Percentiles rank a stretch among this genome's conserved stretches.
phyloP scores from a whole-genome alignment of 169 alveolate species.

The Eimeria necatrix region DNA sequence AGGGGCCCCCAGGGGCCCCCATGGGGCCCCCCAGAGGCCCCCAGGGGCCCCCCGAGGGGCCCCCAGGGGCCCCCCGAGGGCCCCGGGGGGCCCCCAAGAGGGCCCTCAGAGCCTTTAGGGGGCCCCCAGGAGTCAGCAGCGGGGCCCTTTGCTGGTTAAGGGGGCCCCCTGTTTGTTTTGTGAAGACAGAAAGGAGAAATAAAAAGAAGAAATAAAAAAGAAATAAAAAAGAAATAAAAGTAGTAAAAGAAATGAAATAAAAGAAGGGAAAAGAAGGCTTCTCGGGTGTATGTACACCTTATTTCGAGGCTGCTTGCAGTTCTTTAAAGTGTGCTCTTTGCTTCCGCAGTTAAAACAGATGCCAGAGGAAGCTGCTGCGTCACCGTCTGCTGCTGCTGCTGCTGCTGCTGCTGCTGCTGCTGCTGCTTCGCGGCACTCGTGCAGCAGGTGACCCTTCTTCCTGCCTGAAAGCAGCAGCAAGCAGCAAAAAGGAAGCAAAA shows the following conservation, averaged over 20 bases:
- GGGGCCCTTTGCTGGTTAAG: neutral
- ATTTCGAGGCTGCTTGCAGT: slow-evolving; percentile 79
- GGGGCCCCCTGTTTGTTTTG: neutral
- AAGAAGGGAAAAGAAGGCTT: too few relatives aligned
- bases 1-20: neutral
- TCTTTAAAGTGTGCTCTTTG: slow-evolving; percentile 81
- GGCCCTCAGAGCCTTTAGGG: neutral
- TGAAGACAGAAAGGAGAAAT: neutral
- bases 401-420: neutral
- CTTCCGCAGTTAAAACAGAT: slow-evolving; percentile 85
- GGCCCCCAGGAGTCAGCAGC: neutral
- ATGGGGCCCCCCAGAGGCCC: neutral
- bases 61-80: neutral
- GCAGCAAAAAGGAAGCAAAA: neutral
- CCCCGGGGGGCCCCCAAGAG: neutral
- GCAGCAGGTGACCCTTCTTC: slow-evolving; percentile 74
- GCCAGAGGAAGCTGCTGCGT: slow-evolving; percentile 35
- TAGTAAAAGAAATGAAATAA: too few relatives aligned
- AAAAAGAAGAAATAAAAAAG: neutral
- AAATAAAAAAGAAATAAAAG: neutral
- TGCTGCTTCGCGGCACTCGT: slow-evolving; percentile 64
- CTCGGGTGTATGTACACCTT: slow-evolving; percentile 46
- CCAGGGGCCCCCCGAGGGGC: neutral
- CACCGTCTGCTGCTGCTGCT: neutral
- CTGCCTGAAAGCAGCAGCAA: slow-evolving; percentile 26